Percentiles rank a stretch among this genome's conserved stretches.
Evolutionary conservation across 2,329 filamentous ascomycete genomes (phyloP).

Genomic region (Bertia moriformis): DNA sequence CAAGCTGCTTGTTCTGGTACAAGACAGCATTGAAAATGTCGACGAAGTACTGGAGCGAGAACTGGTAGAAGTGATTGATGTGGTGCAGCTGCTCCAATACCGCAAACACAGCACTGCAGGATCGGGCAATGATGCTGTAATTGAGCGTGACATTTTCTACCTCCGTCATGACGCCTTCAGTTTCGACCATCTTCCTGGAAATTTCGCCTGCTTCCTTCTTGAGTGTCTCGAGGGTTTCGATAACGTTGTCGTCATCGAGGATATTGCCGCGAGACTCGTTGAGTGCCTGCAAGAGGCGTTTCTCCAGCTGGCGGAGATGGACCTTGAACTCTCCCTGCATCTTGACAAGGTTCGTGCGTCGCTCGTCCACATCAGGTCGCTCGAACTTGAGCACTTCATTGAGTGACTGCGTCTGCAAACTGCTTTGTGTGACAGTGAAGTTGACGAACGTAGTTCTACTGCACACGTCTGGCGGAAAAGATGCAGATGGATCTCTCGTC

Average conservation of each 20-base stretch:
- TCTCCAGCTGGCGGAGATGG: conserved; percentile 90
- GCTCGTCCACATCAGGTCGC: conserved; percentile 89
- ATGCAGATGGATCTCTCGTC: conserved; percentile 87
- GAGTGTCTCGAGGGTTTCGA: conserved; percentile 89
- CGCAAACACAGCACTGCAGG: conserved; percentile 94
- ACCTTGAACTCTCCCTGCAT: conserved; percentile 98
- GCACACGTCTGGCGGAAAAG: conserved; percentile 92
- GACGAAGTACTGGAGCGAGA: conserved; percentile 94
- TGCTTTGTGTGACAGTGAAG: conserved; percentile 97
- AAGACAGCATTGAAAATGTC: conserved; percentile 94
- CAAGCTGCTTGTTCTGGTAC: conserved; percentile 61
- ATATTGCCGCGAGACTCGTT: conserved; percentile 98
- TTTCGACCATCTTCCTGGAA: conserved; percentile 87
- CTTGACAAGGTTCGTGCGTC: conserved; percentile 93
- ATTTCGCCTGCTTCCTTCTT: conserved; percentile 97
- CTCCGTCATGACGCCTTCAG: conserved; percentile 94
- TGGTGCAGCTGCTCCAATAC: conserved; percentile 94
- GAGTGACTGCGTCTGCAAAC: conserved; percentile 90
- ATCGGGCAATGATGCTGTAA: conserved; percentile 83
- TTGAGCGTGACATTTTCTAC: conserved; percentile 90
- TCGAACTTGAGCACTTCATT: conserved; percentile 97
- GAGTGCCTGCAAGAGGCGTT: conserved; percentile 79
- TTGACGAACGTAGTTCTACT: conserved; percentile 98
- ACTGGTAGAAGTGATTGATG: conserved; percentile 98
- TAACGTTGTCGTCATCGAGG: conserved; percentile 93